These are phyloP conservation scores for Wolfiporia cocos DNA, from an alignment of 1,284 basidiomycete genomes.

Conservation along the genomic window DNA sequence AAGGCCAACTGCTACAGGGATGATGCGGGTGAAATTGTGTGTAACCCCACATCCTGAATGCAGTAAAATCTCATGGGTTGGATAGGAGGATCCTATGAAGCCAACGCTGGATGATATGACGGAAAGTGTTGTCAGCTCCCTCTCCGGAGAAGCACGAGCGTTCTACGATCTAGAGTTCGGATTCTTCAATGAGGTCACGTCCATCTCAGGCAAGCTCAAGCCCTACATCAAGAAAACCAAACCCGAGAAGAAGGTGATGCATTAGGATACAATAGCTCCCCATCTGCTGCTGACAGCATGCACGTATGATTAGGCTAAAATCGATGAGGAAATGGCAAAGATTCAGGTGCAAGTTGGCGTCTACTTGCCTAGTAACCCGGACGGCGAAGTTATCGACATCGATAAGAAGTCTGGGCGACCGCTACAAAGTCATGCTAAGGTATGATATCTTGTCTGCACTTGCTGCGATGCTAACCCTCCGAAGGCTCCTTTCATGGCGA, in stretches of 20 bases:
- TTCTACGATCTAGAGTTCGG: conserved; percentile 96
- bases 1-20: conserved; percentile 97
- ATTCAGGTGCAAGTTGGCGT: conserved; percentile 91
- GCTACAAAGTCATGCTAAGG: conserved; percentile 96
- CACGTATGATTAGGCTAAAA: conserved; percentile 77
- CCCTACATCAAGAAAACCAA: conserved; percentile 96
- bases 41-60: too few species aligned
- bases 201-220: conserved; percentile 96
- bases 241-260: conserved; percentile 89
- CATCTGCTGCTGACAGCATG: too few species aligned
- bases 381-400: conserved; percentile 93
- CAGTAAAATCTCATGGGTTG: too few species aligned
- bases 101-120: conserved; percentile 89
- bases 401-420: conserved; percentile 96
- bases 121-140: conserved; percentile 72
- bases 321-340: conserved; percentile 99
- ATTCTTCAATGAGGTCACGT: conserved; percentile 96
- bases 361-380: conserved; percentile 96
- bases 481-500: conserved; percentile 99
- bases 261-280: background rate
- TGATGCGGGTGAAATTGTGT: conserved; percentile 77
- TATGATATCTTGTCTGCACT: conserved; percentile 21
- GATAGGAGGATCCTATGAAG: conserved; percentile 91
- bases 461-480: background rate
- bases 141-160: conserved; percentile 86